A percentile compares a stretch with the other conserved stretches of the same genome.
Evolutionary conservation across 306 rosid genomes (phyloP).

Genomic region (Canavalia gladiata): DNA sequence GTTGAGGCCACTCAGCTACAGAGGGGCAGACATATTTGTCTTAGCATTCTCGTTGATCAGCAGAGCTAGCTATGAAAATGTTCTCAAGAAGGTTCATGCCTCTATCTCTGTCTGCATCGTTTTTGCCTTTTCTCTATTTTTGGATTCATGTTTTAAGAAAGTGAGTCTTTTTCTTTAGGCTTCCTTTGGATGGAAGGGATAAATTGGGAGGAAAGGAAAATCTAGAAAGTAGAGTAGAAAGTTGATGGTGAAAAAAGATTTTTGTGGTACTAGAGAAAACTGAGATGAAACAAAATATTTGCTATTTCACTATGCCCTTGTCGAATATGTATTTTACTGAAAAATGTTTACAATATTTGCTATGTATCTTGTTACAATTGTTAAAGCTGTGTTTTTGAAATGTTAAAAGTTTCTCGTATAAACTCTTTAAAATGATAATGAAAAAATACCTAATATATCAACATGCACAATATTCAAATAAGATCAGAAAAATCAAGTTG

Average conservation of each 20-base stretch:
- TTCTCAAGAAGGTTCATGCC: constrained; percentile 79
- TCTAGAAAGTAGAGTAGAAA: neutral
- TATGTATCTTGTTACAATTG: neutral
- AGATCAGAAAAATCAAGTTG: constrained; percentile 36
- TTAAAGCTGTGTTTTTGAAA: neutral
- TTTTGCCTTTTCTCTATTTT: constrained; percentile 26
- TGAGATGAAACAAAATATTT: neutral
- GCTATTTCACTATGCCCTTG: neutral
- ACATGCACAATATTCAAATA: neutral
- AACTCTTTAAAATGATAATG: neutral
- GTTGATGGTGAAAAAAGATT: constrained; percentile 11
- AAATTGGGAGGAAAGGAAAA: constrained; percentile 28
- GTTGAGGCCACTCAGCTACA: constrained; percentile 95
- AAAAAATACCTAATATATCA: neutral
- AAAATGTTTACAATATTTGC: constrained; percentile 24
- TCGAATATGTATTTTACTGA: neutral
- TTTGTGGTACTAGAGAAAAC: neutral
- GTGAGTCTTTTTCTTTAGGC: constrained; percentile 21
- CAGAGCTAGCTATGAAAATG: constrained; percentile 94
- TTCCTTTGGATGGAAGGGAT: neutral
- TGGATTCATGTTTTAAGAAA: constrained; percentile 41
- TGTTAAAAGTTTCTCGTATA: constrained; percentile 1
- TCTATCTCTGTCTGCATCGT: neutral
- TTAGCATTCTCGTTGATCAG: constrained; percentile 92
- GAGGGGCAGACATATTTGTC: constrained; percentile 96